A percentile compares a stretch with the other conserved stretches of the same genome.
Evolutionary conservation across 768 basidiomycete genomes (phyloP).

Genomic region (Lactifluus pinguis): DNA sequence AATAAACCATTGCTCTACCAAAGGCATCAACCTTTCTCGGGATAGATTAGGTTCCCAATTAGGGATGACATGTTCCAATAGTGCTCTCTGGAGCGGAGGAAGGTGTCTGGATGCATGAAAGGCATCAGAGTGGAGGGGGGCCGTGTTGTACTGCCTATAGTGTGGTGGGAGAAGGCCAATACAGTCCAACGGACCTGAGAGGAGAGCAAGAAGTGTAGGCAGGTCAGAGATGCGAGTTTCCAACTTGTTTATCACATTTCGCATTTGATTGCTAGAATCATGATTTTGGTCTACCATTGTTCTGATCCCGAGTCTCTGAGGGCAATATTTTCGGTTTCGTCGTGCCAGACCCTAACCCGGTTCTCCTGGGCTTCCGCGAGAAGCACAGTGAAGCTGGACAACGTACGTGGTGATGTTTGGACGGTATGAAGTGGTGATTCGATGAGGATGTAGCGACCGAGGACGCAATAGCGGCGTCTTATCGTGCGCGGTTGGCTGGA

Average conservation of each 20-base stretch:
- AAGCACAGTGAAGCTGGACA: no score
- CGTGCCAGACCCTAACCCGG: no score
- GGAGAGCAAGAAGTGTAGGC: constrained; percentile 42
- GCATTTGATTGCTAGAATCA: constrained; percentile 19
- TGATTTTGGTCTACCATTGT: constrained; percentile 1
- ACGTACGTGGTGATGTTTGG: background rate
- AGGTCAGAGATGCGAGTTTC: constrained; percentile 36
- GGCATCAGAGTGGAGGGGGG: constrained; percentile 28
- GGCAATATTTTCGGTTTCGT: no score
- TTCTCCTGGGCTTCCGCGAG: no score
- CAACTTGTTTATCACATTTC: constrained; percentile 23
- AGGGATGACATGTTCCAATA: constrained; percentile 58
- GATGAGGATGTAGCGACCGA: no score
- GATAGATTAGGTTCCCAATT: constrained; percentile 54
- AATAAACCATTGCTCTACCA: constrained; percentile 66
- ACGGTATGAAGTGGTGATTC: no score
- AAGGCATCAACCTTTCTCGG: constrained; percentile 35
- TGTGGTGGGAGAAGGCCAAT: constrained; percentile 52
- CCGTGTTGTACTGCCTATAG: constrained; percentile 37
- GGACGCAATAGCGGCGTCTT: no score
- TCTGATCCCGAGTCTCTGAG: background rate
- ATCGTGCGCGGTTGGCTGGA: no score
- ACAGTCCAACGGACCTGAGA: constrained; percentile 48
- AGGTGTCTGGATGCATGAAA: constrained; percentile 31
- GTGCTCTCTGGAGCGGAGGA: constrained; percentile 51